phyloP scores from a whole-genome alignment of 192 early-diverging fungal species.

The Phycomyces nitens region DNA sequence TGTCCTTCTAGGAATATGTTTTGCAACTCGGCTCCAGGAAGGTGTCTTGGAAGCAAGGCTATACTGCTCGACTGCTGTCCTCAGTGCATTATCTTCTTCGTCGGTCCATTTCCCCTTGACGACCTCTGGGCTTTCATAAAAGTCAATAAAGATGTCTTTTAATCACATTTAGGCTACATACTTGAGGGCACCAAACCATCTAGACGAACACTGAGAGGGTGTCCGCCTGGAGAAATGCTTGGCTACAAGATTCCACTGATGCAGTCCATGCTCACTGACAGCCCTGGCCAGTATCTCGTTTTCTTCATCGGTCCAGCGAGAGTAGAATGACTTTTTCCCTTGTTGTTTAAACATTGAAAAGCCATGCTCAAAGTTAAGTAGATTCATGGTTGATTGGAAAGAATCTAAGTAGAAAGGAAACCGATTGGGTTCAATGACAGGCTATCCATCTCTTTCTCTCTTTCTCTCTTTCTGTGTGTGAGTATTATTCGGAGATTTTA shows the following conservation, averaged over 20 bases:
- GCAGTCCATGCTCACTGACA: constrained; percentile 39
- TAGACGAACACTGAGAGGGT: constrained; percentile 45
- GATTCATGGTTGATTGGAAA: no score
- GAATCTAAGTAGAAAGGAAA: no score
- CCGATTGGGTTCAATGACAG: no score
- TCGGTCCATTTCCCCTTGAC: constrained; percentile 25
- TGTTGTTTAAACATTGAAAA: constrained; percentile 19
- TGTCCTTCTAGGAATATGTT: constrained; percentile 40
- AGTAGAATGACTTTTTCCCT: constrained; percentile 10
- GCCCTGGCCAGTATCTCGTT: constrained; percentile 35
- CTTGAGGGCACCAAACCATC: constrained; percentile 50
- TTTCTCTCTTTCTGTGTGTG: no score
- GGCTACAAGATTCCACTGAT: constrained; percentile 43
- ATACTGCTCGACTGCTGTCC: constrained; percentile 11
- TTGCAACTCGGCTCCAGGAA: constrained; percentile 35
- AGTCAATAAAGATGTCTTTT: background rate
- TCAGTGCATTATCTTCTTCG: constrained; percentile 25
- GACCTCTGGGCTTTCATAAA: constrained; percentile 17
- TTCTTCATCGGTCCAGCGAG: constrained; percentile 42
- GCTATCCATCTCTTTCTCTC: no score
- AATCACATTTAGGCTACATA: constrained; percentile 5
- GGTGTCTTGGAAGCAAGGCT: background rate
- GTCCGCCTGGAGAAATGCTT: constrained; percentile 41
- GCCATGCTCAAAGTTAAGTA: no score
- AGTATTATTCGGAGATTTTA: no score